Evolutionary conservation across 108 stramenopile genomes (phyloP).

Genomic region (Tribonema minus): DNA sequence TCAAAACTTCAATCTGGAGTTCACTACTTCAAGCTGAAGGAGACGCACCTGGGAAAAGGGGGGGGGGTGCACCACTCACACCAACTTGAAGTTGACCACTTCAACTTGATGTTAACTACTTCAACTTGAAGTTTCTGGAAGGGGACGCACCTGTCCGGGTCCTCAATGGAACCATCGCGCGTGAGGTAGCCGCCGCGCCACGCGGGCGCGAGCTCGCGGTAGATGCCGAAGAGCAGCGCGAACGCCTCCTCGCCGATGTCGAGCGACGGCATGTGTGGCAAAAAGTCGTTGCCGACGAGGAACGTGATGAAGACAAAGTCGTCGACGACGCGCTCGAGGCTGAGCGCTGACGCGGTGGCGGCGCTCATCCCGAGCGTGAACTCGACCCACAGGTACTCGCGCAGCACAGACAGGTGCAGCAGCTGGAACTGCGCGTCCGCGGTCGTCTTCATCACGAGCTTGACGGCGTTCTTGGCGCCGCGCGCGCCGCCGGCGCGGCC

Average conservation of each 20-base stretch:
- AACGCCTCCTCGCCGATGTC: conserved; percentile 92
- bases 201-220: conserved; percentile 7
- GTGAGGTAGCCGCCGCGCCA: conserved; percentile 77
- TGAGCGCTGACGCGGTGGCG: conserved; percentile 37
- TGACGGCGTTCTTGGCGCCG: conserved; percentile 63
- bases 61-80: too few relatives aligned
- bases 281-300: conserved; percentile 96
- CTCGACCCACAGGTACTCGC: conserved; percentile 91
- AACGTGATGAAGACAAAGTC: conserved; percentile 98
- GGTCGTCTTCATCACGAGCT: conserved; percentile 85
- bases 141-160: too few relatives aligned
- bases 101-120: too few relatives aligned
- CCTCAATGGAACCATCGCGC: conserved; percentile 69
- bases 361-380: conserved; percentile 51
- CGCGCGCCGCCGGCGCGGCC: conserved; percentile 1
- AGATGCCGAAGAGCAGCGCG: conserved; percentile 71
- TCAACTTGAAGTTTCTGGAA: too few relatives aligned
- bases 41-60: too few relatives aligned
- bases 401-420: conserved; percentile 84
- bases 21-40: too few relatives aligned
- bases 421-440: conserved; percentile 93
- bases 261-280: conserved; percentile 89
- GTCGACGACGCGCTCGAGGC: conserved; percentile 84
- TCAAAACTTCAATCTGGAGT: too few relatives aligned
- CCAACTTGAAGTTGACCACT: too few relatives aligned